Conservation (phyloP, 164 flowering plant species). For the Protea cynaroides region DNA sequence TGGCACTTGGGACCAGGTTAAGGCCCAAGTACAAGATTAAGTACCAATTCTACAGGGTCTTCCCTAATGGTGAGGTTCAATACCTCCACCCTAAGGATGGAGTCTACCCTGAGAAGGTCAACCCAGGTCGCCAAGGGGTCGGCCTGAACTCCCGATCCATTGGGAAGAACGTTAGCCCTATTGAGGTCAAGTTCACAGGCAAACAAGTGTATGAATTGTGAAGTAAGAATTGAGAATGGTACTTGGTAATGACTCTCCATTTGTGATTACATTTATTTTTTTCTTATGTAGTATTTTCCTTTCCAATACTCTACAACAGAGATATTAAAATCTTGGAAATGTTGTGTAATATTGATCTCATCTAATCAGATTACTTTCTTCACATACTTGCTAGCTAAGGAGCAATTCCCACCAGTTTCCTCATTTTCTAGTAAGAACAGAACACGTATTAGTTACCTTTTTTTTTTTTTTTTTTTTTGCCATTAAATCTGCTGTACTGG, state of each 20-base stretch:
- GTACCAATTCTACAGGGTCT: conserved; percentile 96
- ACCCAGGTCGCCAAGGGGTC: conserved; percentile 84
- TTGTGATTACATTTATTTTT: neutral
- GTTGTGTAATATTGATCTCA: neutral
- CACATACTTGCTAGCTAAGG: too few relatives aligned
- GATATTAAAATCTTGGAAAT: too few relatives aligned
- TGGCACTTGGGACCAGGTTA: conserved; percentile 89
- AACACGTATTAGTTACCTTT: neutral
- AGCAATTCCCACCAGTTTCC: too few relatives aligned
- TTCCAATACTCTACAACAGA: too few relatives aligned
- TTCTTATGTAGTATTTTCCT: too few relatives aligned
- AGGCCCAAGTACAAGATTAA: conserved; percentile 98
- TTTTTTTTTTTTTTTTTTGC: too few relatives aligned
- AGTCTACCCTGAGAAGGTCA: conserved; percentile 99
- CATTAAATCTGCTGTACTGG: too few relatives aligned
- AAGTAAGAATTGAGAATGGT: conserved; percentile 14
- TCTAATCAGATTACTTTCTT: neutral
- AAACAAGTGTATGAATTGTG: conserved; percentile 71
- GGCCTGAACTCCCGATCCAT: conserved; percentile 79
- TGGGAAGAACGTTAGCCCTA: conserved; percentile 82
- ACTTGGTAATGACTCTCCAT: neutral
- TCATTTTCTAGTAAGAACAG: neutral
- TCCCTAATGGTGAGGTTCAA: conserved; percentile 98
- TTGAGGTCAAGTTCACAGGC: conserved; percentile 97
- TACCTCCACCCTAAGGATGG: conserved; percentile 98